These are phyloP conservation scores for Klebsormidium nitens DNA, from an alignment of 139 green algal species.

Conservation along the genomic window DNA sequence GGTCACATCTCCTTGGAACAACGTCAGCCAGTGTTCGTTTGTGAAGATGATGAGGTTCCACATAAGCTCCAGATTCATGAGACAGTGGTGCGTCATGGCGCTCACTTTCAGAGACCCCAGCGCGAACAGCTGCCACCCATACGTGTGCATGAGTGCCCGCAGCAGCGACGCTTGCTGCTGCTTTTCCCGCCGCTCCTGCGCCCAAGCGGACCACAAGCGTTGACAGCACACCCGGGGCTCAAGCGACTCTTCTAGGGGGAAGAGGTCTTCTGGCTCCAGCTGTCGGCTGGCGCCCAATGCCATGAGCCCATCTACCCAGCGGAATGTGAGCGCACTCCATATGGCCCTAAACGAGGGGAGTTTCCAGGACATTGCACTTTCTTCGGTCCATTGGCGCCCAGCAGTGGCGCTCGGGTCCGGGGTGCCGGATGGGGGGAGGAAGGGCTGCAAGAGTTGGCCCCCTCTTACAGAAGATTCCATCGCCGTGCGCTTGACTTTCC, in stretches of 20 bases:
- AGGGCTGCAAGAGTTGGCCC: too few relatives aligned
- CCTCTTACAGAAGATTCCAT: too few relatives aligned
- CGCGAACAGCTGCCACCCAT: not conserved
- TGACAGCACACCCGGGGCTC: constrained; percentile 5
- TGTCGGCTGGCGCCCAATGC: constrained; percentile 10
- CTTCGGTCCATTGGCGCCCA: too few relatives aligned
- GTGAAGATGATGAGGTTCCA: not conserved
- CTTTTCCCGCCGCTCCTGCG: not conserved
- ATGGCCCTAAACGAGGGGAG: too few relatives aligned
- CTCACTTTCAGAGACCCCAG: constrained; percentile 24
- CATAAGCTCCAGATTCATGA: not conserved
- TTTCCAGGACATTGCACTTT: too few relatives aligned
- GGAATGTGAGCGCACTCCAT: constrained; percentile 32
- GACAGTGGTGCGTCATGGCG: not conserved
- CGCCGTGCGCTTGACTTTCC: too few relatives aligned
- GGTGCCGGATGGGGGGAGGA: too few relatives aligned
- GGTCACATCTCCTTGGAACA: too few relatives aligned
- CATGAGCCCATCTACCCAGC: constrained; percentile 26
- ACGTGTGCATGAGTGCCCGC: constrained; percentile 6
- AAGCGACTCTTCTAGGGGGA: constrained; percentile 1
- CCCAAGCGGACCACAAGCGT: constrained; percentile 19
- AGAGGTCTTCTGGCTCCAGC: constrained; percentile 21
- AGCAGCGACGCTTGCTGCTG: constrained; percentile 6
- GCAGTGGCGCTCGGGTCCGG: too few relatives aligned
- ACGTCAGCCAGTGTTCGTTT: too few relatives aligned